Evolutionary conservation across 2,329 filamentous ascomycete species (phyloP).

Genomic region (Neocatenulostroma microsporum): DNA sequence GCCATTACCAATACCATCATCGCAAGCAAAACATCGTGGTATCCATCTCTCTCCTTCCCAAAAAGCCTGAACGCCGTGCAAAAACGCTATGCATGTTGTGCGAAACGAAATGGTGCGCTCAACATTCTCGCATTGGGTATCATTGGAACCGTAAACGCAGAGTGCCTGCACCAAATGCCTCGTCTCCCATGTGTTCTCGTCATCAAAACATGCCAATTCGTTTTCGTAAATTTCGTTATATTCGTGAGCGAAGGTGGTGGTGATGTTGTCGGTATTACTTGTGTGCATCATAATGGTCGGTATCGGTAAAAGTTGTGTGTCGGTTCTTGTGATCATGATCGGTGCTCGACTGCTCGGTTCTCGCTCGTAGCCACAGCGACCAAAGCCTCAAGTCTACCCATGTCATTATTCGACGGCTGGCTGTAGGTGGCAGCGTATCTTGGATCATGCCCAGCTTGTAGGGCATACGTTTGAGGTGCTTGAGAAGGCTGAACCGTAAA

Average conservation of each 20-base stretch:
- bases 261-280: too few relatives aligned
- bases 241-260: neutral
- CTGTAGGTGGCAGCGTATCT: slow-evolving; percentile 20
- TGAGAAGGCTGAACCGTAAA: slow-evolving; percentile 1
- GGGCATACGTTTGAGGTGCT: slow-evolving; percentile 20
- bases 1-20: too few relatives aligned
- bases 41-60: too few relatives aligned
- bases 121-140: too few relatives aligned
- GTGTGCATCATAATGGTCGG: neutral
- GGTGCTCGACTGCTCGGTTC: slow-evolving; percentile 29
- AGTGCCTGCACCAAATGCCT: too few relatives aligned
- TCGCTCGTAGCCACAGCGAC: slow-evolving; percentile 59
- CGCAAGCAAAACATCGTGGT: too few relatives aligned
- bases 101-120: too few relatives aligned
- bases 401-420: slow-evolving; percentile 35
- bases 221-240: neutral
- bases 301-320: slow-evolving; percentile 22
- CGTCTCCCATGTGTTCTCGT: too few relatives aligned
- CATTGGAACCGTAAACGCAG: too few relatives aligned
- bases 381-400: slow-evolving; percentile 53
- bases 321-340: slow-evolving; percentile 13
- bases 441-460: slow-evolving; percentile 29
- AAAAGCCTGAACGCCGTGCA: too few relatives aligned
- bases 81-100: too few relatives aligned
- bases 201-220: too few relatives aligned